phyloP scores from a whole-genome alignment of 768 basidiomycete genomes.

The Scleroderma bovista region DNA sequence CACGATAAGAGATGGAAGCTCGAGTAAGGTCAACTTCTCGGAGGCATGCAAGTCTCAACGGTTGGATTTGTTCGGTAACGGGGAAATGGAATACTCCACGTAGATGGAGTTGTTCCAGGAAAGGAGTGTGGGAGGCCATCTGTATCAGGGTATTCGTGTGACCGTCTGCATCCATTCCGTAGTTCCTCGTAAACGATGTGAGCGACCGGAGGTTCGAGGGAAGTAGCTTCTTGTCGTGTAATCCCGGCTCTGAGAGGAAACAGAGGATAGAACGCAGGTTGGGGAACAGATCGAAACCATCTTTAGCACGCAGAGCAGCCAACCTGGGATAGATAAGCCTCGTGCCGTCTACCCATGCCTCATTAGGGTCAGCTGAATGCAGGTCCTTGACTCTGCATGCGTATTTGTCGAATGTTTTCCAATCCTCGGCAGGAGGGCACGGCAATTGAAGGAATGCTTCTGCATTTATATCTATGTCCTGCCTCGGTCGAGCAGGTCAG shows the following conservation, averaged over 20 bases:
- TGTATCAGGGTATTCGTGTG: not conserved
- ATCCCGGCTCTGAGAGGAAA: constrained; percentile 1
- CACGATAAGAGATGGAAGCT: not conserved
- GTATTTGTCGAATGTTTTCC: too few species aligned
- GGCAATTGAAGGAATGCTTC: not conserved
- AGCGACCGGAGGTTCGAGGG: constrained; percentile 4
- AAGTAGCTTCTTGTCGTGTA: constrained; percentile 1
- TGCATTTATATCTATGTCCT: not conserved
- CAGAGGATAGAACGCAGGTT: not conserved
- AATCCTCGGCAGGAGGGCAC: not conserved
- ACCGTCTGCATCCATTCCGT: not conserved
- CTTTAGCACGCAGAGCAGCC: not conserved
- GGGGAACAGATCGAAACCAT: too few species aligned
- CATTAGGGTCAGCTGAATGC: not conserved
- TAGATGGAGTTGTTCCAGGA: not conserved
- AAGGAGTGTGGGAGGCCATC: not conserved
- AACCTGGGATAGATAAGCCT: not conserved
- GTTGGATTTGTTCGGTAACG: not conserved
- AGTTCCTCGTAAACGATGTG: constrained; percentile 1
- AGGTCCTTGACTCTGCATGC: constrained; percentile 2
- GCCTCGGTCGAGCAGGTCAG: not conserved
- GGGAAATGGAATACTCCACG: not conserved
- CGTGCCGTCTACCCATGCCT: not conserved
- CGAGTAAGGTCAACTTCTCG: not conserved
- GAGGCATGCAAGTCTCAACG: too few species aligned